Evolutionary conservation across 768 basidiomycete species (phyloP).

Genomic region (Termitomyces sp.): DNA sequence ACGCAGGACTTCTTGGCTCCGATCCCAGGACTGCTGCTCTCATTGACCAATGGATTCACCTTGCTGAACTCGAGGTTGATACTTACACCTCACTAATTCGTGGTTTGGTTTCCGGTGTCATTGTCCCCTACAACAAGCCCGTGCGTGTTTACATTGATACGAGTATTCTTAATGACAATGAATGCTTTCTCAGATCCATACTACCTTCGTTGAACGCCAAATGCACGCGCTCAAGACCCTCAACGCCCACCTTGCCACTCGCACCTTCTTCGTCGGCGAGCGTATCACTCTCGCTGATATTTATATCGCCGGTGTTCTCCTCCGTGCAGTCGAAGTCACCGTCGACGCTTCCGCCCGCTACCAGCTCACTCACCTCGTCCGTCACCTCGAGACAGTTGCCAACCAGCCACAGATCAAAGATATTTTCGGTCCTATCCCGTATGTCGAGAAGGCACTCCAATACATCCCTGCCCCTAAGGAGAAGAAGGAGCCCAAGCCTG

Average conservation of each 20-base stretch:
- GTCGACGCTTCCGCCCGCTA: constrained; percentile 64
- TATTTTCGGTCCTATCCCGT: constrained; percentile 55
- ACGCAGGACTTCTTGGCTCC: constrained; percentile 71
- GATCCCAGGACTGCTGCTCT: constrained; percentile 62
- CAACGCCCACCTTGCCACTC: constrained; percentile 65
- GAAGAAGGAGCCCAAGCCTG: constrained; percentile 62
- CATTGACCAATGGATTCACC: constrained; percentile 82
- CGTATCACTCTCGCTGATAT: constrained; percentile 94
- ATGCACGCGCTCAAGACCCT: constrained; percentile 57
- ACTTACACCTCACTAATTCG: constrained; percentile 29
- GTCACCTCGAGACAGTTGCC: constrained; percentile 81
- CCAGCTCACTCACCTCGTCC: constrained; percentile 71
- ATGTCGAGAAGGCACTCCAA: constrained; percentile 63
- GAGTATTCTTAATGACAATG: background rate
- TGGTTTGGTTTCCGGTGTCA: constrained; percentile 36
- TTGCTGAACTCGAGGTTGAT: constrained; percentile 63
- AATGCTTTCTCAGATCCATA: constrained; percentile 47
- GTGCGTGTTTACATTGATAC: constrained; percentile 34
- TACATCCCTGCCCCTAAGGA: constrained; percentile 76
- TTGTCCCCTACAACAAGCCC: constrained; percentile 77
- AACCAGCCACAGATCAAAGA: constrained; percentile 77
- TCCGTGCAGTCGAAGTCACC: constrained; percentile 45
- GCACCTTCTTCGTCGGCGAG: constrained; percentile 90
- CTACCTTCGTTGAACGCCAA: constrained; percentile 44
- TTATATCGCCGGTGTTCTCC: constrained; percentile 53